Evolutionary conservation across 345 rosid genomes (phyloP).

Genomic region (Aurinia saxatilis): DNA sequence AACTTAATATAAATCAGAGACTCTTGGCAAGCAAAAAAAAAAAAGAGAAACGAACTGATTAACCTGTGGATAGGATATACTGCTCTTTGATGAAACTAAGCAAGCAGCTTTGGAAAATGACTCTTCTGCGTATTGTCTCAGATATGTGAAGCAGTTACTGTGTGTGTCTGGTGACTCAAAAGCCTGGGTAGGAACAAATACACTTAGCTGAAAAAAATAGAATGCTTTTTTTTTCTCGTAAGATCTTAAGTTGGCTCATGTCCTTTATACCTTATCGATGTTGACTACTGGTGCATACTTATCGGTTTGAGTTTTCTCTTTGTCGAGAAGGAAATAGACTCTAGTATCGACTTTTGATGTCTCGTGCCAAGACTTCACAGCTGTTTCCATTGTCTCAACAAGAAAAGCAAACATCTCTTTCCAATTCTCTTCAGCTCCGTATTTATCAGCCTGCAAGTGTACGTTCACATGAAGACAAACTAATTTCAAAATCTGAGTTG

Average conservation of each 20-base stretch:
- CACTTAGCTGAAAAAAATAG: not conserved
- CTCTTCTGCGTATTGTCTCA: conserved; percentile 81
- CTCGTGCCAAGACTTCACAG: conserved; percentile 81
- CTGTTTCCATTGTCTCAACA: conserved; percentile 69
- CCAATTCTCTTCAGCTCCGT: conserved; percentile 53
- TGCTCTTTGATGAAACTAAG: conserved; percentile 68
- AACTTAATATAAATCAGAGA: conserved; percentile 1
- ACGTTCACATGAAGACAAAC: not conserved
- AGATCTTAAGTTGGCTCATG: not conserved
- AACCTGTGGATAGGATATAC: conserved; percentile 95
- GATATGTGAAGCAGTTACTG: conserved; percentile 71
- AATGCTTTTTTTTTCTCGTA: not conserved
- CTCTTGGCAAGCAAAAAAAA: not conserved
- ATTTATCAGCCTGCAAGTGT: conserved; percentile 53
- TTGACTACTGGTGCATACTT: conserved; percentile 81
- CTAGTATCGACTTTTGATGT: conserved; percentile 71
- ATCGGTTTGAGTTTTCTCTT: conserved; percentile 68
- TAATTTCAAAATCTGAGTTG: not conserved
- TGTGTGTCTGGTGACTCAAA: conserved; percentile 93
- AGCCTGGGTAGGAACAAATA: conserved; percentile 44
- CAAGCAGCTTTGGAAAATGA: conserved; percentile 88
- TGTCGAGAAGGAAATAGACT: conserved; percentile 72
- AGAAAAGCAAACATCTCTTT: conserved; percentile 61
- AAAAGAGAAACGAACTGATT: not conserved
- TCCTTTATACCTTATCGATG: conserved; percentile 64